Conservation (phyloP, 495 filamentous ascomycete genomes). For the Podospora conica region DNA sequence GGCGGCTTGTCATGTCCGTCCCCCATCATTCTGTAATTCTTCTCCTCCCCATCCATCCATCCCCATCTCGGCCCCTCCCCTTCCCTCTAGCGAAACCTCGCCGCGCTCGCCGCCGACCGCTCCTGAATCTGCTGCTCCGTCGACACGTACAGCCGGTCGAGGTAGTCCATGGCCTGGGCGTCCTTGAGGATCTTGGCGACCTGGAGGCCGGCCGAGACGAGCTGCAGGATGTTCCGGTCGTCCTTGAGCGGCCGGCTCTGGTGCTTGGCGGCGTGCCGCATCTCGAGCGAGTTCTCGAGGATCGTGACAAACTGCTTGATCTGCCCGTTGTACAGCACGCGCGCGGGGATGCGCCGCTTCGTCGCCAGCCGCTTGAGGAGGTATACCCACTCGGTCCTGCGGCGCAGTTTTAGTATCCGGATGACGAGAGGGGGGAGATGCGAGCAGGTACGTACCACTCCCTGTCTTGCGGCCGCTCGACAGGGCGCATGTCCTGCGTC, state of each 20-base stretch:
- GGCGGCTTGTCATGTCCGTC: not conserved
- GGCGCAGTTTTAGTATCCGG: not conserved
- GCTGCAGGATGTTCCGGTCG: slow-evolving; percentile 80
- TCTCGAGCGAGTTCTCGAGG: slow-evolving; percentile 76
- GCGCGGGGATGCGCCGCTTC: slow-evolving; percentile 74
- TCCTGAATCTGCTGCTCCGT: slow-evolving; percentile 73
- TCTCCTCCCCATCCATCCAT: not conserved
- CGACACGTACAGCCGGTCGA: slow-evolving; percentile 61
- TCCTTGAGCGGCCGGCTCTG: slow-evolving; percentile 80
- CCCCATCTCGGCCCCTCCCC: not conserved
- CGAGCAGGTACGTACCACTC: slow-evolving; percentile 47
- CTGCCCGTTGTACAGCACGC: slow-evolving; percentile 79
- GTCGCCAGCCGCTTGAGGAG: slow-evolving; percentile 79
- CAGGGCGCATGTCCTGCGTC: slow-evolving; percentile 70
- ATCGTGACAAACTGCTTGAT: slow-evolving; percentile 84
- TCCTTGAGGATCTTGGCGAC: slow-evolving; percentile 83
- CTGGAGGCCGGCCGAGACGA: slow-evolving; percentile 79
- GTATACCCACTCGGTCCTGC: slow-evolving; percentile 79
- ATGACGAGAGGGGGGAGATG: not conserved
- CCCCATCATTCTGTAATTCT: not conserved
- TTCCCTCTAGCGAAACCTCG: slow-evolving; percentile 35
- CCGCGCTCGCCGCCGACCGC: slow-evolving; percentile 43
- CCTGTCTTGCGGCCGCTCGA: slow-evolving; percentile 70
- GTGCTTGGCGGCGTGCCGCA: slow-evolving; percentile 74
- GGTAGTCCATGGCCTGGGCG: slow-evolving; percentile 69